Base-by-base conservation (phyloP, 345 rosid genomes). In the Eucalyptus sp. region DNA sequence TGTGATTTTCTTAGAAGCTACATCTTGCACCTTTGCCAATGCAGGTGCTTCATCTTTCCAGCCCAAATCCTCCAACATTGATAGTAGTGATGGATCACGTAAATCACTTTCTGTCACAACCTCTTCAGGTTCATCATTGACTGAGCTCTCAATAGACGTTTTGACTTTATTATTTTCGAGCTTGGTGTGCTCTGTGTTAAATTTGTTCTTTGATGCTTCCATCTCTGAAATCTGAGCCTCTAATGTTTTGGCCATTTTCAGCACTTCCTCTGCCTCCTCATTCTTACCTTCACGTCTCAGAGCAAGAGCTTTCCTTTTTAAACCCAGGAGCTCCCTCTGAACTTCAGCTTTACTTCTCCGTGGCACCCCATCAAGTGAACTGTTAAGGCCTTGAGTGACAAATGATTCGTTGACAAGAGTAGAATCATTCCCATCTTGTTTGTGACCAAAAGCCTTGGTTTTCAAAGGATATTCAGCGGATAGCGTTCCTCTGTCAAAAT, bases 291-390 rank as follows among this genome's bases (percentile, higher is more conserved):
- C 95, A 50, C 96, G 97, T 90, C 99, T 92, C 92, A 97, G 87
- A 86, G 94, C 79, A 91, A 96, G 92, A 88, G 99, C 97, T 91
- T 95, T 97, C 90, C 98, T 96, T 91, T 97, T 96, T 88, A 96
- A 89, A 89, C 93, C 96, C 91, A 97, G 91, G 86, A 97, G 94
- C 90, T 96, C 99, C 93, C 99, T 91, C 93, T 97, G 99, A 54
- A 95, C 90, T 89, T 95, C 99, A 89, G 93, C 94, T 91, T 94
- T 96, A 91, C 94, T 96, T 93, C 92, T 95, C 90, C 91, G 92
- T 50, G 94, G 90, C 86, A 86, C 88, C 86, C 87, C 89, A 25
- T 84, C 84, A 33, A 90, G 90, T 37, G 88, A 48, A 86, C 51
- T 90, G 56, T 88, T 90, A 68, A 89, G 25, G 41, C 89, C 80